These are phyloP conservation scores for Alternaria triticimaculans DNA, from an alignment of 2,329 filamentous ascomycete genomes.

Conservation along the genomic window DNA sequence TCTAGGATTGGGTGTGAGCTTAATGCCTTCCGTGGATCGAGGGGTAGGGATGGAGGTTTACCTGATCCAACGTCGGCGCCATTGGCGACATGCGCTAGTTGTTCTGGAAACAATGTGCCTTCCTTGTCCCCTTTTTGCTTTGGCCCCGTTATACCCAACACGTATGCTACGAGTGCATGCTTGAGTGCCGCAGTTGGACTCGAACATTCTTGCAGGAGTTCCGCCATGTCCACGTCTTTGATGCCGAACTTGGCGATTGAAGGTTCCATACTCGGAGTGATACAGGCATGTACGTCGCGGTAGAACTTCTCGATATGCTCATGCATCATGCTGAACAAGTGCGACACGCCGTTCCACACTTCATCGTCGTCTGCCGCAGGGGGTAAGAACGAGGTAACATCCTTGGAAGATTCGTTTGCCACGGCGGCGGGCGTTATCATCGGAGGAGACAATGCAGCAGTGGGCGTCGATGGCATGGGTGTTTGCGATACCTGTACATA, in stretches of 20 bases:
- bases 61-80: neutral
- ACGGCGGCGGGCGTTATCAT: slow-evolving; percentile 8
- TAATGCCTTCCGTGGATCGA: neutral
- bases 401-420: slow-evolving; percentile 16
- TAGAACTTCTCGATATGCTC: slow-evolving; percentile 42
- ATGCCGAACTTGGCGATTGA: slow-evolving; percentile 37
- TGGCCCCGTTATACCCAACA: slow-evolving; percentile 31
- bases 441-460: neutral
- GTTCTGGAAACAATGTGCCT: slow-evolving; percentile 31
- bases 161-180: slow-evolving; percentile 37
- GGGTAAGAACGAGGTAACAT: slow-evolving; percentile 30
- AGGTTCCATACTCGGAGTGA: slow-evolving; percentile 42
- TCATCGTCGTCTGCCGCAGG: slow-evolving; percentile 30
- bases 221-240: slow-evolving; percentile 29
- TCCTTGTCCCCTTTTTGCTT: slow-evolving; percentile 13
- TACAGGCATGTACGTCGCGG: slow-evolving; percentile 43
- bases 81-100: slow-evolving; percentile 18
- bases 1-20: slow-evolving; percentile 9
- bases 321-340: slow-evolving; percentile 37
- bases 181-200: slow-evolving; percentile 39
- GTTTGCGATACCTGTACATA: slow-evolving; percentile 39
- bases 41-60: neutral
- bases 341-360: slow-evolving; percentile 26
- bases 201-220: slow-evolving; percentile 32
- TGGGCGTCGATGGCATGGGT: slow-evolving; percentile 11